A percentile compares a stretch with the other conserved stretches of the same genome.
phyloP scores from a whole-genome alignment of 2,329 filamentous ascomycete species.

The Ceratocystis smalleyi region DNA sequence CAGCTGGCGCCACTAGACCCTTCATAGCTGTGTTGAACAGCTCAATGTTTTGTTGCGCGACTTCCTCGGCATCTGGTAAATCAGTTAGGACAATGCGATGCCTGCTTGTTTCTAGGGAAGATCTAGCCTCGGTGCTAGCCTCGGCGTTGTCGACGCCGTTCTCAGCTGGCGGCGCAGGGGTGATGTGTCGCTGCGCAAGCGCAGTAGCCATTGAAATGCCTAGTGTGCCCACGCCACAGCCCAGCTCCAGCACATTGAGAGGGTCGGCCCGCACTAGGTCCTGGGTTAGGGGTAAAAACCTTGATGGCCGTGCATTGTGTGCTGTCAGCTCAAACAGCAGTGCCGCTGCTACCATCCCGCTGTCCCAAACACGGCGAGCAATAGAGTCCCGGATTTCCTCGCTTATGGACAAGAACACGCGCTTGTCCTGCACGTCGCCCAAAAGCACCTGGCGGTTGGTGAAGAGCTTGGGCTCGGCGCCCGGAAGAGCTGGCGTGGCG shows the following conservation, averaged over 20 bases:
- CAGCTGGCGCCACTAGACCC: conserved; percentile 17
- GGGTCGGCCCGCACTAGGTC: not conserved
- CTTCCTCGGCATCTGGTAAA: conserved; percentile 36
- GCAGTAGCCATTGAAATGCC: conserved; percentile 34
- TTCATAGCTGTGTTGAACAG: conserved; percentile 18
- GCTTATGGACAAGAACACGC: conserved; percentile 24
- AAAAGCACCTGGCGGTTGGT: conserved; percentile 15
- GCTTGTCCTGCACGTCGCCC: conserved; percentile 15
- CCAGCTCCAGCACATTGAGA: conserved; percentile 34
- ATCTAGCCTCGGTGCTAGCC: not conserved
- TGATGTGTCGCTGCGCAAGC: conserved; percentile 20
- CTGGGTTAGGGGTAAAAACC: conserved; percentile 5
- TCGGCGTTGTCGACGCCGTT: not conserved
- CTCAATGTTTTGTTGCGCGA: conserved; percentile 34
- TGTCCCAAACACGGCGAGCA: conserved; percentile 44
- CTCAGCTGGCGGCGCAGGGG: not conserved
- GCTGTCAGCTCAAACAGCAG: conserved; percentile 20
- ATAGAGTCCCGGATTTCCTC: conserved; percentile 47
- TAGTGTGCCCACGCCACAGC: conserved; percentile 41
- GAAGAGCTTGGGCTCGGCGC: conserved; percentile 10
- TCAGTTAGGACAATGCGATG: conserved; percentile 38
- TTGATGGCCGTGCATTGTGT: not conserved
- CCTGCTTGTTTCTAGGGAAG: not conserved
- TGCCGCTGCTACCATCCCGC: conserved; percentile 33
- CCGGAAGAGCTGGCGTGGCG: conserved; percentile 7